Conservation (phyloP, 2,329 filamentous ascomycete species). For the Neoscytalidium dimidiatum region DNA sequence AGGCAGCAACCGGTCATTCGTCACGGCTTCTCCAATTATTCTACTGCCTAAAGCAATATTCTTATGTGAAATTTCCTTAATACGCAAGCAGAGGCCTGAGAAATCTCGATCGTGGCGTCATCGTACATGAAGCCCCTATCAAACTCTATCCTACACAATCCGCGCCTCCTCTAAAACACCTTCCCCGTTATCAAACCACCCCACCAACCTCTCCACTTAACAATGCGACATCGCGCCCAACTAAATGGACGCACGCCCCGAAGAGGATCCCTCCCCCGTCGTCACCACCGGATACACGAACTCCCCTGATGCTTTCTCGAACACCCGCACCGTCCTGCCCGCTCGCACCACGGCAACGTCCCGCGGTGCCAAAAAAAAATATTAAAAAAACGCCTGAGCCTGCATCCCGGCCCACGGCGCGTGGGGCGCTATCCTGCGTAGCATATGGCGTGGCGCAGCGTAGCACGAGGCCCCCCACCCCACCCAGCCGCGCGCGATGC, state of each 20-base stretch:
- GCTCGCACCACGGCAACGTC: background rate
- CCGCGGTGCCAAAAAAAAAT: background rate
- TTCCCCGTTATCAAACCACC: background rate
- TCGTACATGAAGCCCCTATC: no score
- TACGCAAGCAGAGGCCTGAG: no score
- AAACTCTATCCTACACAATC: background rate
- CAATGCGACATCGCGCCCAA: slow-evolving; percentile 27
- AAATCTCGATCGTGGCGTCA: no score
- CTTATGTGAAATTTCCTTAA: no score
- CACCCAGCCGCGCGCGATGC: background rate
- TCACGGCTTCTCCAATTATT: no score
- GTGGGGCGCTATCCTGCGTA: background rate
- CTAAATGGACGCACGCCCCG: background rate
- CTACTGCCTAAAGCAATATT: no score
- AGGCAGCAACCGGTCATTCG: no score
- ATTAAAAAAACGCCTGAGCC: background rate
- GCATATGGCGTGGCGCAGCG: background rate
- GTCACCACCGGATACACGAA: background rate
- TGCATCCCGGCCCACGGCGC: background rate
- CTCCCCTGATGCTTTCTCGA: background rate
- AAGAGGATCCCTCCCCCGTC: background rate
- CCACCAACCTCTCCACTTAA: slow-evolving; percentile 4
- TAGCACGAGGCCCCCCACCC: background rate
- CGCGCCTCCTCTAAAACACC: background rate
- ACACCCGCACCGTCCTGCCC: no score